Conservation (phyloP, 225 moss, liverwort and hornwort genomes). For the Straminergon stramineum region DNA sequence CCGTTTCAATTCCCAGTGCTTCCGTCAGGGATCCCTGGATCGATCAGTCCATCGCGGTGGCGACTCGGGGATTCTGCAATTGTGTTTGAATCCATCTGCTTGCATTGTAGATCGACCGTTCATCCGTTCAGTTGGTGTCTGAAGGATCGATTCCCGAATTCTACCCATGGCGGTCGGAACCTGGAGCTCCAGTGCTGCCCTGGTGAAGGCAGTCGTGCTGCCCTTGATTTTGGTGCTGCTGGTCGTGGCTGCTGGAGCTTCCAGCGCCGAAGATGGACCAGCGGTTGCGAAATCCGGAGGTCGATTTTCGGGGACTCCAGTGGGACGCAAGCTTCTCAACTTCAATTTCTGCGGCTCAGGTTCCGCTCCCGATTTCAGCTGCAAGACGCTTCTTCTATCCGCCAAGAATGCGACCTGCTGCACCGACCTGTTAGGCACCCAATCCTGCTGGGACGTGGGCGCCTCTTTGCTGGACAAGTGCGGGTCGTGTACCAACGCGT, state of each 20-base stretch:
- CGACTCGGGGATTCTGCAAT: too few species aligned
- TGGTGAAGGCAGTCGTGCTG: neutral
- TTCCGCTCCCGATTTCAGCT: neutral
- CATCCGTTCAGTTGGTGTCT: neutral
- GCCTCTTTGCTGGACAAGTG: fast-evolving
- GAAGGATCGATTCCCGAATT: neutral
- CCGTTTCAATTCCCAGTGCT: too few species aligned
- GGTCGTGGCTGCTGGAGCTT: neutral
- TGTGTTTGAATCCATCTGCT: too few species aligned
- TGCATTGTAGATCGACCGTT: too few species aligned
- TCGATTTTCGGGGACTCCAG: neutral
- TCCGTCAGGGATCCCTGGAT: too few species aligned
- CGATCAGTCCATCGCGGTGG: too few species aligned
- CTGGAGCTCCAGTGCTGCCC: neutral
- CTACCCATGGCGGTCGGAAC: neutral
- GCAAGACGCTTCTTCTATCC: fast-evolving
- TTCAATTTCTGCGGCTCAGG: neutral
- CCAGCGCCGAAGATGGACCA: neutral
- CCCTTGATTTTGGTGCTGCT: neutral
- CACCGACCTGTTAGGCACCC: neutral
- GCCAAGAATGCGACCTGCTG: neutral
- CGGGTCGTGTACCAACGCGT: neutral
- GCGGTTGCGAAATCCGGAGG: neutral
- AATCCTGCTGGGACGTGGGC: neutral
- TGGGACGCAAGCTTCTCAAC: neutral